Base-by-base conservation (phyloP, 805 yeast genomes). In the Debaryomyces hansenii region DNA sequence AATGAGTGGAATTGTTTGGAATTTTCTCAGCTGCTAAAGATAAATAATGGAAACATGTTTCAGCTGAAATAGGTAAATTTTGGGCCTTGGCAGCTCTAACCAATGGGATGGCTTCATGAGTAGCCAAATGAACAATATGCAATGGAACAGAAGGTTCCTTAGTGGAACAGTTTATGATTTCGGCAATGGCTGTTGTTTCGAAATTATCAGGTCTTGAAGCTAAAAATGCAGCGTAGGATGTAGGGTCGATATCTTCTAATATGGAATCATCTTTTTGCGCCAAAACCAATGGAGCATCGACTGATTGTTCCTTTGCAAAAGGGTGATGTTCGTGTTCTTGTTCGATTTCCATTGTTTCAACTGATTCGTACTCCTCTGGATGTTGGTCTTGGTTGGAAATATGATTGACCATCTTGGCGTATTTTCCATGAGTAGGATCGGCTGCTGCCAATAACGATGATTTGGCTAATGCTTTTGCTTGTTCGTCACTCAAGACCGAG, bases 41-140 rank as follows among this genome's bases (percentile, higher is more conserved):
- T 44, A 91, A 72, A 64, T 91, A 91, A 63, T 91, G 98, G 79
- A 90, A 91, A 64, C 98, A 91, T 0, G 98, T 92, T 64, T 91
- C 98, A 1, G 90, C 96, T 0, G 94, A 72, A 42, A 91, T 74
- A 28, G 87, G 88, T 40, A 86, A 66, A 0, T 77, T 75, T 37
- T 66, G 59, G 4, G 70, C 66, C 50, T 83, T 83, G 3, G 97
- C 97, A 15, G 80, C 74, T 35, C 74, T 66, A 14, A 91, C 68
- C 47, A 87, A 59, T 6, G 96, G 95, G 8, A 92, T 64, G 0
- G 96, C 96, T 55, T 87, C 84, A 51, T 86, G 82, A 0, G 96
- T 83, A 1, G 97, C 95, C 53, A 91, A 71, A 65, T 91, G 98
- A 14, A 91, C 98, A 47, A 91, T 86, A 66, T 91, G 98, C 38